Evolutionary conservation across 1,284 basidiomycete species (phyloP), one percentile per base, ranked within the genome.

Genomic region (Mycena sp.): DNA sequence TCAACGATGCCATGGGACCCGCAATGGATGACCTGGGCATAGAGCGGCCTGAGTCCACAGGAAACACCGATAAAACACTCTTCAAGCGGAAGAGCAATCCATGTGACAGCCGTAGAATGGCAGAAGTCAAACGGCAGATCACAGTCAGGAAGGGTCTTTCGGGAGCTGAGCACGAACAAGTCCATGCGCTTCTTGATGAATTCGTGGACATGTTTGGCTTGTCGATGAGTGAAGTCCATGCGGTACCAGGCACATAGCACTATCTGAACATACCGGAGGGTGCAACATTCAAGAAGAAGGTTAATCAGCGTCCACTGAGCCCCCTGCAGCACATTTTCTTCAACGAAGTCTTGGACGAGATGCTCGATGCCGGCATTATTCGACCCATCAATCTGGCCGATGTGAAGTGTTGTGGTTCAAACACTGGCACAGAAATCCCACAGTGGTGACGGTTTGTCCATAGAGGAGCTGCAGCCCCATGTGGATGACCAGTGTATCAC

Each of bases 131-230:
- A 67, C 76, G 1, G 58, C 55, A 19, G 1, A 51, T 65, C 16
- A 40, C 16, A 6, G 79, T 71, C 1, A 68, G 68, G 4, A 23
- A 29, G 6, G 67, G 68, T 28, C 35, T 70, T 3, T 21, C 55
- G 0, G 25, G 6, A 14, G 52, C 41, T 1, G 65, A 73, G 28
- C 70, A 78, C 6, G 11, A n/a, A 19, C 28, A 55, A 23, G 58
- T 67, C 6, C 41, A 54, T 14, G 44, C n/a, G 12, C 43, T 69
- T 4, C 29, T 72, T 14, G 17, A 26, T 0, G 69, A 74, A 43
- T 72, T 66, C 50, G 74, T 74, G 11, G 76, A 76, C 51, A 64
- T 65, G 40, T 77, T 76, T 56, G 74, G 73, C 1, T 61, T 76
- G 12, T 70, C 71, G 16, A 61, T 77, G 28, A 68, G 68, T 48